A percentile compares a stretch with the other conserved stretches of the same genome.
phyloP scores from a whole-genome alignment of 148 eudicot genomes.

The Dysphania ambrosioides region DNA sequence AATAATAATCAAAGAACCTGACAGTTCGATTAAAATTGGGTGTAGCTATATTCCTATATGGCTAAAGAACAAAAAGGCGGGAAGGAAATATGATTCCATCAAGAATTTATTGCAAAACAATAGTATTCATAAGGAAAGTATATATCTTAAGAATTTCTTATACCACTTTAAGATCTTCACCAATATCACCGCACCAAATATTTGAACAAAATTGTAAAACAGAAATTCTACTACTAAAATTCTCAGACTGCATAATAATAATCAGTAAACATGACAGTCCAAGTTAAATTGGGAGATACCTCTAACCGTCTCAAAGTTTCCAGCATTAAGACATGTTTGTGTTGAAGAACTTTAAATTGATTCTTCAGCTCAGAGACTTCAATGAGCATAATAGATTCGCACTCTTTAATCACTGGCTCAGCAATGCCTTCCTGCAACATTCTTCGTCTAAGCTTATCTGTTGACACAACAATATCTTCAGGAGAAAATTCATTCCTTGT shows the following conservation, averaged over 20 bases:
- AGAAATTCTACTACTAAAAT: neutral
- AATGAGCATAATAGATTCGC: conserved; percentile 78
- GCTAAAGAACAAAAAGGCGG: no score
- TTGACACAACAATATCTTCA: conserved; percentile 76
- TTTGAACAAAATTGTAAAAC: neutral
- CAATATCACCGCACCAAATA: neutral
- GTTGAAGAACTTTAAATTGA: conserved; percentile 67
- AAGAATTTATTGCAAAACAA: neutral
- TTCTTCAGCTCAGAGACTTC: conserved; percentile 72
- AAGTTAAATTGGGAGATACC: conserved; percentile 36
- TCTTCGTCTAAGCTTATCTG: conserved; percentile 71
- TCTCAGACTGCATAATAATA: conserved; percentile 2
- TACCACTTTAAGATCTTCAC: neutral
- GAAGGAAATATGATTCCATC: neutral
- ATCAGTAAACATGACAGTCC: neutral
- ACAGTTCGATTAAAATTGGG: neutral
- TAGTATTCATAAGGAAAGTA: neutral
- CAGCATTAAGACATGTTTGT: conserved; percentile 60
- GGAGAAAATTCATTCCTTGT: conserved; percentile 62
- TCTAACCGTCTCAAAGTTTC: conserved; percentile 76
- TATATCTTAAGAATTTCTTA: neutral
- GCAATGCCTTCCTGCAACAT: conserved; percentile 62
- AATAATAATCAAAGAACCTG: neutral
- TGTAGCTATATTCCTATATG: no score
- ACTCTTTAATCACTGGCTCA: conserved; percentile 67